Conservation (phyloP, 257 asterid genomes). For the Salvia splendens region DNA sequence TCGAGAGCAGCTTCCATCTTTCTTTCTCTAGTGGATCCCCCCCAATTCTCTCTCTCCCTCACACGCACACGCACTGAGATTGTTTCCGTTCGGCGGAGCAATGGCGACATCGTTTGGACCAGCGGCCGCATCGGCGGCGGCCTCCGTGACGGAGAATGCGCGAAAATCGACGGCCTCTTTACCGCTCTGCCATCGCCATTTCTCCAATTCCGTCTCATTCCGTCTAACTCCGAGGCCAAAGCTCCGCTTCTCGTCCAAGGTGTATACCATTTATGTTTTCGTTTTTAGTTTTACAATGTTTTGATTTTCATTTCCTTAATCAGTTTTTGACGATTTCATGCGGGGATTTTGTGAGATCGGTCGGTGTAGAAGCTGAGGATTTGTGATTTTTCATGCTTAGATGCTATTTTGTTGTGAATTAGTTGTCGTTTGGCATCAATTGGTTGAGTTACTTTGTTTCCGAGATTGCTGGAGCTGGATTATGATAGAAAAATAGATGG, state of each 20-base stretch:
- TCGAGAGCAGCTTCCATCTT: constrained; percentile 44
- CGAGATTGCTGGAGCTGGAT: constrained; percentile 39
- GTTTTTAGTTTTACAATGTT: too few relatives aligned
- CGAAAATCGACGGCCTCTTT: constrained; percentile 44
- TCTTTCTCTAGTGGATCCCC: constrained; percentile 40
- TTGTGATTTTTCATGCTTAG: constrained; percentile 14
- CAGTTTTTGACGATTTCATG: background rate
- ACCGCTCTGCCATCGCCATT: constrained; percentile 45
- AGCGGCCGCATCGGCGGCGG: constrained; percentile 49
- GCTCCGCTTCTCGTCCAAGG: constrained; percentile 67
- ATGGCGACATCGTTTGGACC: constrained; percentile 80
- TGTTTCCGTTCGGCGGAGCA: constrained; percentile 28
- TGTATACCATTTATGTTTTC: constrained; percentile 3
- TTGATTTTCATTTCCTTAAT: constrained; percentile 6
- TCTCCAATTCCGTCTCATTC: constrained; percentile 49
- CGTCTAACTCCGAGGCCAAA: constrained; percentile 59
- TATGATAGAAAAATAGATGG: background rate
- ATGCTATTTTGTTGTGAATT: constrained; percentile 2
- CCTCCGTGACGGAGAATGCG: constrained; percentile 47
- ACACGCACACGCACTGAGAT: background rate
- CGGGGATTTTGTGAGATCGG: constrained; percentile 28
- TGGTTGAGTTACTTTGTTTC: constrained; percentile 23
- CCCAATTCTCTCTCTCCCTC: constrained; percentile 17
- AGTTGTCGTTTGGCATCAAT: background rate
- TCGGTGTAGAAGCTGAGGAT: constrained; percentile 24